Base-by-base conservation (phyloP, 345 rosid species). In the Microcos paniculata region DNA sequence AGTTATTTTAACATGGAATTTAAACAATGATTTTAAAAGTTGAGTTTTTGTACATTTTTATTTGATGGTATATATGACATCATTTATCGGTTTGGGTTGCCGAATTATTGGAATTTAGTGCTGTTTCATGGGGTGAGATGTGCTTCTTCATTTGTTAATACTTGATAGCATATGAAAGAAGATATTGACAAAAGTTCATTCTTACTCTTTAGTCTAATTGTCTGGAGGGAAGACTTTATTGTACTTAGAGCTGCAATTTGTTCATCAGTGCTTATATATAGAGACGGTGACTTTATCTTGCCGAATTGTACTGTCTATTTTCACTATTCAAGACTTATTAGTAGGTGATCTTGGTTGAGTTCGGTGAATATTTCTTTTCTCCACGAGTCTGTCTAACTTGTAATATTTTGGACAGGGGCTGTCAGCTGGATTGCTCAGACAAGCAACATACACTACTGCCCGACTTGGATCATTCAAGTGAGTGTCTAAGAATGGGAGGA, bases 371-470 rank as follows among this genome's bases (percentile, higher is more conserved):
- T 77, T 71, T 76, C 42, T 58, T 35, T 38, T 35, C 8, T 74
- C 55, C 49, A 0, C 51, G 70, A 51, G 70, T 52, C 71, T 30
- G 45, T 75, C 57, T 69, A 10, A 73, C 9, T 43, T 68, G 2
- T 28, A 8, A 14, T 57, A 9, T 73, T 76, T 64, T 56, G 80
- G n/a, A 53, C 85, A 93, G 99, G 99, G 99, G 19, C 83, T 96
- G 19, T 87, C 95, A 38, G 99, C 99, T 72, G 99, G 99, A 77
- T 81, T 96, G 53, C 86, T 96, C 42, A 92, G 99, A 84, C 99
- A 96, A 87, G 99, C 98, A 73, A 96, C 99, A 46, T 96, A 90
- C 80, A 92, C 99, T 62, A 96, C 99, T 28, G 99, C 99, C 15
- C 91, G 99, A 40, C 97, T 96, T 76, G 99, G 99, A 77, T 84